These are phyloP conservation scores for Dryas drummondii DNA, from an alignment of 306 rosid genomes.

Conservation along the genomic window DNA sequence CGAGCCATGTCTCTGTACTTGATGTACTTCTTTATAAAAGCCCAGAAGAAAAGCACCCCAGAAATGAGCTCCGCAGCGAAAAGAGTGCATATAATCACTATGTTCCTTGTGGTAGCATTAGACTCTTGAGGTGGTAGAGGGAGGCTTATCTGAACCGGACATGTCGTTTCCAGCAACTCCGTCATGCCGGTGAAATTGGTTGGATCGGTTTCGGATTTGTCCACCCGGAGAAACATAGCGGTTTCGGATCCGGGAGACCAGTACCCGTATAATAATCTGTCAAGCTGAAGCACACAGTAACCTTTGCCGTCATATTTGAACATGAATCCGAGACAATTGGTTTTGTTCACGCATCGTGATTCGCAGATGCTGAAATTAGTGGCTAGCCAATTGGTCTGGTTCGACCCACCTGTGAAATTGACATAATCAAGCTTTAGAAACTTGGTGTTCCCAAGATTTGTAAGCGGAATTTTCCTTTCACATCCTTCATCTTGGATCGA, in stretches of 20 bases:
- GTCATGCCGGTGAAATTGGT: conserved; percentile 69
- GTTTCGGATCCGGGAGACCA: conserved; percentile 77
- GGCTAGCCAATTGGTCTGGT: neutral
- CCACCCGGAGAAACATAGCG: conserved; percentile 57
- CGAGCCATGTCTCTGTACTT: conserved; percentile 93
- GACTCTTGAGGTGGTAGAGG: conserved; percentile 65
- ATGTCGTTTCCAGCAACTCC: conserved; percentile 58
- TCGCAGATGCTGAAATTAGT: conserved; percentile 45
- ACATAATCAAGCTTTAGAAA: conserved; percentile 71
- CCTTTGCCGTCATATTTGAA: conserved; percentile 61
- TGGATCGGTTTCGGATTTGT: conserved; percentile 38
- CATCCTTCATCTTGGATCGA: conserved; percentile 44
- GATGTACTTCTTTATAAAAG: conserved; percentile 73
- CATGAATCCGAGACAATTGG: conserved; percentile 53
- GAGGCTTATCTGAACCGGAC: conserved; percentile 69
- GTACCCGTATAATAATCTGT: conserved; percentile 46
- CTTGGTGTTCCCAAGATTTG: neutral
- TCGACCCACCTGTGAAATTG: conserved; percentile 42
- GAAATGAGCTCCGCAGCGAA: conserved; percentile 72
- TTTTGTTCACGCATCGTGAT: conserved; percentile 30
- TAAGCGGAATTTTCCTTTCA: conserved; percentile 31
- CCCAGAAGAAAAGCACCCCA: conserved; percentile 74
- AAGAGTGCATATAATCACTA: conserved; percentile 61
- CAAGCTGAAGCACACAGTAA: conserved; percentile 35
- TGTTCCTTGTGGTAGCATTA: conserved; percentile 60